These are phyloP conservation scores for Amanita subjunquillea DNA, from an alignment of 768 basidiomycete genomes.

Conservation along the genomic window DNA sequence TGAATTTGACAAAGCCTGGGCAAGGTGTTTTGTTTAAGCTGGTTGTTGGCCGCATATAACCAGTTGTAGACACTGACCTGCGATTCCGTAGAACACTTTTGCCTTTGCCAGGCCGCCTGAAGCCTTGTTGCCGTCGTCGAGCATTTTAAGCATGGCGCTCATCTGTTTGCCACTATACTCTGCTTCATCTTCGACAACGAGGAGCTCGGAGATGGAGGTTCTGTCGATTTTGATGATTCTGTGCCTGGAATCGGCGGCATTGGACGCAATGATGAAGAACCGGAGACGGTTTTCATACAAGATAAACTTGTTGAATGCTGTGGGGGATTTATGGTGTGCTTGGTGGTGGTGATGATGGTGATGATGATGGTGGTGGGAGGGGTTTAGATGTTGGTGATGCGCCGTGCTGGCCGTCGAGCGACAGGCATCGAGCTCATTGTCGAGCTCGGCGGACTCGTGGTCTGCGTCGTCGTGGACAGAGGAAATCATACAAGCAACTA, in stretches of 20 bases:
- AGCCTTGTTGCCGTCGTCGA: conserved; percentile 88
- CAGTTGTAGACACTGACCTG: conserved; percentile 36
- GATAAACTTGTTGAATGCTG: conserved; percentile 73
- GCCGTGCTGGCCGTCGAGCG: background rate
- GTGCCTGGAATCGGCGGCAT: conserved; percentile 79
- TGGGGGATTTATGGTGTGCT: conserved; percentile 5
- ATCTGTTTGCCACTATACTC: conserved; percentile 87
- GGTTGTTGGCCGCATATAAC: too few relatives aligned
- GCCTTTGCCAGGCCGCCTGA: conserved; percentile 81
- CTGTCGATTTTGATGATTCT: conserved; percentile 92
- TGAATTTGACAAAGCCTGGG: conserved; percentile 86
- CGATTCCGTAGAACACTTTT: conserved; percentile 73
- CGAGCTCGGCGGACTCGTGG: background rate
- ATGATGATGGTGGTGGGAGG: background rate
- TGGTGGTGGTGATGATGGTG: background rate
- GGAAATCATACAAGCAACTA: background rate
- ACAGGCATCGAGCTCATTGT: background rate
- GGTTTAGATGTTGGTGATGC: background rate
- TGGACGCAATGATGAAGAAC: conserved; percentile 89
- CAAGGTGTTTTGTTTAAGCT: too few relatives aligned
- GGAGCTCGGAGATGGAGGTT: conserved; percentile 63
- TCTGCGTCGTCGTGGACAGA: background rate
- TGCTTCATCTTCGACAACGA: conserved; percentile 78
- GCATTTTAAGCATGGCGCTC: conserved; percentile 85
- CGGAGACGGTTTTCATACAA: conserved; percentile 88